phyloP scores from a whole-genome alignment of 345 rosid genomes.

The Eucalyptus erythrocorys region DNA sequence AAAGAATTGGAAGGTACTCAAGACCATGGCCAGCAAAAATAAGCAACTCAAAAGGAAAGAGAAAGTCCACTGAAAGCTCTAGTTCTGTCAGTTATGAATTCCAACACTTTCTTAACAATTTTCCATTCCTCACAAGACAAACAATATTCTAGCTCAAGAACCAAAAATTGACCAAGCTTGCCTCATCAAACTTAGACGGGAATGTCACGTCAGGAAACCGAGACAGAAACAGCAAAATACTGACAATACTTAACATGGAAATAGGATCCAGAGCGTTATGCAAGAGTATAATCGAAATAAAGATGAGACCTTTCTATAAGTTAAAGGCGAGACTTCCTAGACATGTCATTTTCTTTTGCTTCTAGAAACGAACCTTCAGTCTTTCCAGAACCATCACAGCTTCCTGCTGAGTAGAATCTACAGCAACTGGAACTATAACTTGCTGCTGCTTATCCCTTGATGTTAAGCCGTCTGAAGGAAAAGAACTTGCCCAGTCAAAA shows the following conservation, averaged over 20 bases:
- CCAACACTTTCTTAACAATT: background rate
- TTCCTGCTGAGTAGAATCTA: slow-evolving; percentile 73
- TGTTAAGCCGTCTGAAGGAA: slow-evolving; percentile 4
- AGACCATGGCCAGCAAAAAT: background rate
- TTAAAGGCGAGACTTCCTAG: background rate
- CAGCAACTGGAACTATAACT: slow-evolving; percentile 19
- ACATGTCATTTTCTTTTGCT: background rate
- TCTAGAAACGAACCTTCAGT: slow-evolving; percentile 44
- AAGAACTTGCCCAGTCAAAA: background rate
- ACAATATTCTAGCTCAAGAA: background rate
- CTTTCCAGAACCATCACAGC: slow-evolving; percentile 54
- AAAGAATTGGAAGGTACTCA: background rate
- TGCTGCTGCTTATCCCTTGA: slow-evolving; percentile 9
- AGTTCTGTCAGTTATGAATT: background rate
- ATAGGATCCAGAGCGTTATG: background rate
- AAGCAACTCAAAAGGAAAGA: background rate
- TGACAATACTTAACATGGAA: background rate
- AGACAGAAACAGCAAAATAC: background rate
- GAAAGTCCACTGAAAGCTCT: background rate
- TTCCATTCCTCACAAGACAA: background rate
- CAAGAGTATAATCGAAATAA: background rate
- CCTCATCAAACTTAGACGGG: background rate
- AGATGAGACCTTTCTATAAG: background rate
- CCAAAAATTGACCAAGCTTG: background rate
- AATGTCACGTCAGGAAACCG: background rate